Evolutionary conservation across 108 stramenopile species (phyloP).

Genomic region (Cyclotella choctawhatcheeana): DNA sequence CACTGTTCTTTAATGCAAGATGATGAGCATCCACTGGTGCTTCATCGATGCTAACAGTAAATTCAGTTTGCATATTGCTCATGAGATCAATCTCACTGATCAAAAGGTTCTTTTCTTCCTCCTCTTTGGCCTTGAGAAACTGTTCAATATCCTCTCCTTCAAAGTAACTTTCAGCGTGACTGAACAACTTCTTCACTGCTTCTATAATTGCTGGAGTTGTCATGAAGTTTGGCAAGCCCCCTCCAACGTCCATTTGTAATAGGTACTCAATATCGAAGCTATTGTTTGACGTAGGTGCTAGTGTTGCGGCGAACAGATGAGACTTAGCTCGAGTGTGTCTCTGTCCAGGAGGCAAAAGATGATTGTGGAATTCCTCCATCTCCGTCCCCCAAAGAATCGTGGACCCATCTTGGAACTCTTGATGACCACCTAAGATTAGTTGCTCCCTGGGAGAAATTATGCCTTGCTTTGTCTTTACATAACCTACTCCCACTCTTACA

Average conservation of each 20-base stretch:
- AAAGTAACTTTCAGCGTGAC: conserved; percentile 47
- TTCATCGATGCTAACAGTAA: background rate
- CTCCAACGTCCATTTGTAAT: conserved; percentile 52
- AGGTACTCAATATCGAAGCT: conserved; percentile 54
- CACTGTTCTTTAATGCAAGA: conserved; percentile 15
- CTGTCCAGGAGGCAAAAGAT: conserved; percentile 42
- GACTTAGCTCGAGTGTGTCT: conserved; percentile 52
- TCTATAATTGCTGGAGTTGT: conserved; percentile 47
- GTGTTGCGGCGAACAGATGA: conserved; percentile 51
- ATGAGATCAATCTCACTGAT: background rate
- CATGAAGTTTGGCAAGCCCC: conserved; percentile 48
- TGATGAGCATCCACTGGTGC: background rate
- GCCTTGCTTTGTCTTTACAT: conserved; percentile 42
- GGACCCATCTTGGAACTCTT: conserved; percentile 49
- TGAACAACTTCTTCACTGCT: conserved; percentile 51
- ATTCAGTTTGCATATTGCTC: conserved; percentile 3
- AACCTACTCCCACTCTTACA: conserved; percentile 45
- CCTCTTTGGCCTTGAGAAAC: conserved; percentile 8
- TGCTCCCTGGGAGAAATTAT: conserved; percentile 54
- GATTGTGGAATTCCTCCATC: conserved; percentile 57
- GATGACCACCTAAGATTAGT: conserved; percentile 46
- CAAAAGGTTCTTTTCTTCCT: background rate
- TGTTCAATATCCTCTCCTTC: conserved; percentile 24
- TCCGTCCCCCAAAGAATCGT: conserved; percentile 56
- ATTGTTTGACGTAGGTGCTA: conserved; percentile 37